Evolutionary conservation across 805 yeast genomes (phyloP), one percentile per base, ranked within the genome.

Genomic region (Candida tammaniensis): DNA sequence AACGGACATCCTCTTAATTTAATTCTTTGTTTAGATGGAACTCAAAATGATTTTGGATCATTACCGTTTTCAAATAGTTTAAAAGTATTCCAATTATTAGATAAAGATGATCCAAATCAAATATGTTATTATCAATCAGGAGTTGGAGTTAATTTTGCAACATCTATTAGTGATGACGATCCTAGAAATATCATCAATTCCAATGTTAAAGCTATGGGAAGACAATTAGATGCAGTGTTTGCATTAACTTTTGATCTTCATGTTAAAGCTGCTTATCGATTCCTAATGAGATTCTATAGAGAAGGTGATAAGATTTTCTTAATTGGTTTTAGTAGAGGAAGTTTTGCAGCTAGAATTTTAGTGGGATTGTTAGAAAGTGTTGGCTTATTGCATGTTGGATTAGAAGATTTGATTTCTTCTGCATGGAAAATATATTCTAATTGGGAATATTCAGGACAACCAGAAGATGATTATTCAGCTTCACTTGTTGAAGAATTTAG

Each of bases 91-190:
- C 60, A 72, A 26, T 56, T 78, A 55, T 47, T 79, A 21, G 77
- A 73, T 10, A 74, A 71, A 38, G 53, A 58, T 16, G 5, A 22
- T 9, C 49, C 59, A 3, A 31, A 36, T 4, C 83, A 78, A 44
- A 42, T 74, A 24, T 78, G 83, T 46, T 79, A 79, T 46, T 80
- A 80, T 46, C 85, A 80, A 47, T 82, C 86, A 1, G 86, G 86
- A 0, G 70, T 81, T 17, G 86, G 87, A 1, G 70, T 74, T 8
- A 57, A 65, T 3, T 70, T 76, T 41, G 54, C 61, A 12, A 62
- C 70, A 8, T 73, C 71, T 8, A 50, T 55, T 16, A 43, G 40
- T n/a, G 41, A 47, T n/a, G 33, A 53, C 7, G 30, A 35, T 4
- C 55, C 51, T 6, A 41, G 45, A 5, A 55, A 48, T 3, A 34